Evolutionary conservation across 768 basidiomycete genomes (phyloP).

Genomic region (Boletus rubescentipes): DNA sequence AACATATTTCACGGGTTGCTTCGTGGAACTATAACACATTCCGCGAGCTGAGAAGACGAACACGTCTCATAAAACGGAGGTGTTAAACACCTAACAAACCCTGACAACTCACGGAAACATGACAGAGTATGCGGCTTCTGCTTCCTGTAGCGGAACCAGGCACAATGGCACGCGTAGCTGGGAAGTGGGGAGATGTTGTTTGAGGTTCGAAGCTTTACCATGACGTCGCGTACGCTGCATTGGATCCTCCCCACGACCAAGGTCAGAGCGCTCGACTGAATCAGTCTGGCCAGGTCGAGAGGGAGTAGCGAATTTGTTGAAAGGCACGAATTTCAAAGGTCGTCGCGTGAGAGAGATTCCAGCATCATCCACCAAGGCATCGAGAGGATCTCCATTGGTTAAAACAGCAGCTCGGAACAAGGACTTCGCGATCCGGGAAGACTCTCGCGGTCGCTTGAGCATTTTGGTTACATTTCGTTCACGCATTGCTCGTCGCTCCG

Average conservation of each 20-base stretch:
- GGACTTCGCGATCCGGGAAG: conserved; percentile 9
- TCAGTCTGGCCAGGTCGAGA: not conserved
- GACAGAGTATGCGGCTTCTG: conserved; percentile 25
- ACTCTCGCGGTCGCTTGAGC: not conserved
- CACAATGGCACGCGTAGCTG: conserved; percentile 17
- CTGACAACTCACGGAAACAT: conserved; percentile 26
- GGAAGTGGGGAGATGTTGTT: not conserved
- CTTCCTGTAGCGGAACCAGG: conserved; percentile 28
- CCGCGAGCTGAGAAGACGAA: conserved; percentile 1
- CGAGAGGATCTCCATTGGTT: conserved; percentile 24
- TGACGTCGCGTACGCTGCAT: not conserved
- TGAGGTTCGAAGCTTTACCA: not conserved
- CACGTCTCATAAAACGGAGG: conserved; percentile 5
- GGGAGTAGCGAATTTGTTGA: conserved; percentile 19
- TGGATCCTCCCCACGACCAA: not conserved
- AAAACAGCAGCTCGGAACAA: conserved; percentile 30
- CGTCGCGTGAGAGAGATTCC: conserved; percentile 17
- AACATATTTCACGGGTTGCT: not conserved
- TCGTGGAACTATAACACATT: not conserved
- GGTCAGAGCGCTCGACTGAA: not conserved
- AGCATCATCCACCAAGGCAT: conserved; percentile 11
- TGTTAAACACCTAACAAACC: not conserved
- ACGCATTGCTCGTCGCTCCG: not conserved
- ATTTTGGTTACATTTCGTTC: not conserved
- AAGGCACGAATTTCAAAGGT: conserved; percentile 29